A percentile compares a stretch with the other conserved stretches of the same genome.
These are phyloP conservation scores for Fusarium miscanthi DNA, from an alignment of 2,329 filamentous ascomycete species.

Conservation along the genomic window DNA sequence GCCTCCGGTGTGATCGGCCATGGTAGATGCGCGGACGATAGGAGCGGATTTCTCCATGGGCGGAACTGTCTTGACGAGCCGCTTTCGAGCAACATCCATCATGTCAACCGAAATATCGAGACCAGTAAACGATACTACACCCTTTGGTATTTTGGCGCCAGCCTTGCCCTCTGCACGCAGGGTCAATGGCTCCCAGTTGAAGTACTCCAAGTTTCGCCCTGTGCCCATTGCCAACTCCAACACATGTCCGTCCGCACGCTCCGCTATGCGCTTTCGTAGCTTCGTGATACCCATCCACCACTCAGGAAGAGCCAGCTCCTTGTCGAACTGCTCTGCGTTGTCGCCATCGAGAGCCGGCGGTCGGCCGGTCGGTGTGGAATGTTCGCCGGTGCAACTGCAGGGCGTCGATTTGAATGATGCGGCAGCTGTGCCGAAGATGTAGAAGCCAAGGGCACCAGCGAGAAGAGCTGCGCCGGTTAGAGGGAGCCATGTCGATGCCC, in stretches of 20 bases:
- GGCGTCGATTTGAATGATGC: slow-evolving; percentile 49
- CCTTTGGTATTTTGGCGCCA: slow-evolving; percentile 21
- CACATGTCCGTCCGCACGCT: slow-evolving; percentile 64
- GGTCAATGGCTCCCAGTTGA: slow-evolving; percentile 63
- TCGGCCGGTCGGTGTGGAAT: slow-evolving; percentile 59
- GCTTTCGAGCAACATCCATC: slow-evolving; percentile 66
- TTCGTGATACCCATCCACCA: slow-evolving; percentile 65
- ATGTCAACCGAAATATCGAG: slow-evolving; percentile 71
- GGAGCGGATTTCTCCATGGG: slow-evolving; percentile 49
- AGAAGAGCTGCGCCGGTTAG: slow-evolving; percentile 60
- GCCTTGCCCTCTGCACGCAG: slow-evolving; percentile 25
- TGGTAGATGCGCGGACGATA: slow-evolving; percentile 49
- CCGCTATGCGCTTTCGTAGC: slow-evolving; percentile 62
- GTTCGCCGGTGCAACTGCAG: slow-evolving; percentile 46
- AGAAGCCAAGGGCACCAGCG: slow-evolving; percentile 60
- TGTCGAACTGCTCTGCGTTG: slow-evolving; percentile 67
- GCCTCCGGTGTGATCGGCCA: slow-evolving; percentile 51
- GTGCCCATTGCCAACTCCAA: slow-evolving; percentile 73
- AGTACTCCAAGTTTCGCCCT: slow-evolving; percentile 69
- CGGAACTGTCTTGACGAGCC: slow-evolving; percentile 60
- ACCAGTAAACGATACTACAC: slow-evolving; percentile 68
- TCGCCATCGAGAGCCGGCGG: slow-evolving; percentile 59
- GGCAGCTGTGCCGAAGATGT: slow-evolving; percentile 55
- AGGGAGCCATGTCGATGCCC: slow-evolving; percentile 55
- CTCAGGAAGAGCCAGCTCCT: slow-evolving; percentile 67